phyloP scores from a whole-genome alignment of 2,329 filamentous ascomycete species.

The Tolypocladium sp. region DNA sequence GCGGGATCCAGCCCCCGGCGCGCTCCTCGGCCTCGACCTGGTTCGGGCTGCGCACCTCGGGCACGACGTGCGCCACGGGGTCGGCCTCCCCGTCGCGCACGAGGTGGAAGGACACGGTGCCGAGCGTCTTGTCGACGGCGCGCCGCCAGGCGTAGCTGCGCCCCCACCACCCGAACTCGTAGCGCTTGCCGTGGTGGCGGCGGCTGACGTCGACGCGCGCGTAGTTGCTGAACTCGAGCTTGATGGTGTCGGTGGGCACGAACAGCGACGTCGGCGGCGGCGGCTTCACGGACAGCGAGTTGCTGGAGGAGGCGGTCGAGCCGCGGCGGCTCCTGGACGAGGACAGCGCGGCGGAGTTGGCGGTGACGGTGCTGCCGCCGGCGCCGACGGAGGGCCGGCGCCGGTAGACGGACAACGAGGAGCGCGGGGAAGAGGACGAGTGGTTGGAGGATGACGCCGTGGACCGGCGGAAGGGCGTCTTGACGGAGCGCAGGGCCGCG shows the following conservation, averaged over 20 bases:
- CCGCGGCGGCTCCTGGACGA: neutral
- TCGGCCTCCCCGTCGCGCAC: conserved; percentile 50
- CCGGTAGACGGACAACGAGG: conserved; percentile 13
- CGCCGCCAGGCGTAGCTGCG: conserved; percentile 78
- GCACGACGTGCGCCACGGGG: conserved; percentile 76
- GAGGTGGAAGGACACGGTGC: conserved; percentile 69
- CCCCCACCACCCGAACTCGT: conserved; percentile 94
- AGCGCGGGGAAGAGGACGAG: conserved; percentile 4
- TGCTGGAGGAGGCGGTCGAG: neutral
- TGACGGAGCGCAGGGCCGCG: conserved; percentile 38
- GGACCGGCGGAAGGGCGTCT: conserved; percentile 21
- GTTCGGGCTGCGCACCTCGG: conserved; percentile 62
- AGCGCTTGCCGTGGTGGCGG: conserved; percentile 55
- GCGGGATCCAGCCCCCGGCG: conserved; percentile 83
- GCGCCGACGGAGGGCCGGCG: conserved; percentile 10
- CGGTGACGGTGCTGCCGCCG: conserved; percentile 10
- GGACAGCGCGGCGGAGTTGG: conserved; percentile 2
- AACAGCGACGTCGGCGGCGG: conserved; percentile 18
- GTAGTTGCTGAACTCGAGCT: conserved; percentile 96
- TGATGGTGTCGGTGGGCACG: conserved; percentile 65
- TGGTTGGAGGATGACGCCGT: conserved; percentile 5
- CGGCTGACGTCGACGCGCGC: conserved; percentile 79
- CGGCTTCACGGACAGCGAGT: neutral
- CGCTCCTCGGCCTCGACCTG: conserved; percentile 63
- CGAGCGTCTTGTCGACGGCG: conserved; percentile 60